Percentiles rank a stretch among this genome's conserved stretches.
These are phyloP conservation scores for Candida sp. DNA, from an alignment of 1,139 yeast genomes.

Conservation along the genomic window DNA sequence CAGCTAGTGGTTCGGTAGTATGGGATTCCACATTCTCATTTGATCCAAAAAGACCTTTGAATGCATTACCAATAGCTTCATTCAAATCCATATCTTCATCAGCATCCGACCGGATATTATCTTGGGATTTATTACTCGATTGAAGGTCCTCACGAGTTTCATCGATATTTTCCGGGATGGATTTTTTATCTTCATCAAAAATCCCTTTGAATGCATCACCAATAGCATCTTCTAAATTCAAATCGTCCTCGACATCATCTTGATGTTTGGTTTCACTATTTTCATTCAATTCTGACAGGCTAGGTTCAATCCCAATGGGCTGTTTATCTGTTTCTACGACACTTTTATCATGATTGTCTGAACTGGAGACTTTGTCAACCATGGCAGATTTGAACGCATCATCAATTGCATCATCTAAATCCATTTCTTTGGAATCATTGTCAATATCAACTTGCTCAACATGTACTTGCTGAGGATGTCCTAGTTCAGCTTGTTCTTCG, in stretches of 20 bases:
- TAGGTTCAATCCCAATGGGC: too few species aligned
- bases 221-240: constrained; percentile 17
- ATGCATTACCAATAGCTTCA: constrained; percentile 25
- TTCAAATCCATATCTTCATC: constrained; percentile 14
- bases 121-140: constrained; percentile 1
- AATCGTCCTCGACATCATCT: constrained; percentile 6
- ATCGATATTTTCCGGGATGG: background rate
- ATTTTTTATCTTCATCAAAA: constrained; percentile 1
- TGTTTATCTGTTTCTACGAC: too few species aligned
- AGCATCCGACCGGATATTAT: constrained; percentile 6
- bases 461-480: too few species aligned
- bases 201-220: constrained; percentile 15
- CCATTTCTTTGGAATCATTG: background rate
- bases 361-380: background rate
- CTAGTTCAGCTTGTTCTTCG: too few species aligned
- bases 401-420: constrained; percentile 17
- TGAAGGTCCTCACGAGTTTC: background rate
- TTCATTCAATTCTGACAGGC: too few species aligned
- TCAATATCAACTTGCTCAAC: too few species aligned
- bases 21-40: constrained; percentile 3
- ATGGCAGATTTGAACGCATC: constrained; percentile 1
- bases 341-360: too few species aligned
- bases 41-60: constrained; percentile 8
- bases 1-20: background rate
- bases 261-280: too few species aligned